Conservation (phyloP, 805 yeast genomes). For the Metschnikowia arizonensis region DNA sequence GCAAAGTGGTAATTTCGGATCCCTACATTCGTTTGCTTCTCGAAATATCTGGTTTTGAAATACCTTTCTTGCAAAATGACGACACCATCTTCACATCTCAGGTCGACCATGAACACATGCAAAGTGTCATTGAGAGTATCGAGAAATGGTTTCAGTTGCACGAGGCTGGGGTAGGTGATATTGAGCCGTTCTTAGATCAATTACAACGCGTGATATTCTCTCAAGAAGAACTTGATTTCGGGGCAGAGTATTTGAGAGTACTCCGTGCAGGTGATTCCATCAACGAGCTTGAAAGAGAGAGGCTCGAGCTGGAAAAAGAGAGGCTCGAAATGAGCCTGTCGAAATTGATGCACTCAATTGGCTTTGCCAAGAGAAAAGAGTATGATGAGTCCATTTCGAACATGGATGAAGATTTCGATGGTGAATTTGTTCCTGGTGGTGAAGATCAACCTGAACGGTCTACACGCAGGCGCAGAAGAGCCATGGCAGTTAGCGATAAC, state of each 20-base stretch:
- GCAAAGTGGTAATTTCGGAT: slow-evolving; percentile 41
- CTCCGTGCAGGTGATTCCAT: slow-evolving; percentile 10
- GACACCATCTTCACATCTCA: slow-evolving; percentile 36
- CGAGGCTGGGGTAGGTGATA: slow-evolving; percentile 16
- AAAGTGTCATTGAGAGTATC: slow-evolving; percentile 33
- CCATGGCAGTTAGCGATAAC: background rate
- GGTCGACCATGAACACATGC: slow-evolving; percentile 29
- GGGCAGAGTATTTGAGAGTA: slow-evolving; percentile 9
- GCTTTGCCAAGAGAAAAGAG: slow-evolving; percentile 18
- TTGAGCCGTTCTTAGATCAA: slow-evolving; percentile 21
- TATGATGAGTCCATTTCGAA: slow-evolving; percentile 14
- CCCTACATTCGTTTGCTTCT: slow-evolving; percentile 48
- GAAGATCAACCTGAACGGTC: background rate
- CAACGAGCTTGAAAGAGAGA: slow-evolving; percentile 9
- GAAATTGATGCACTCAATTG: slow-evolving; percentile 11
- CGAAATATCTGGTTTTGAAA: slow-evolving; percentile 41
- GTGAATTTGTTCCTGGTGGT: slow-evolving; percentile 15
- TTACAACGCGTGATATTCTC: slow-evolving; percentile 11
- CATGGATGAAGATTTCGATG: slow-evolving; percentile 18
- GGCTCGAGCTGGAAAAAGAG: background rate
- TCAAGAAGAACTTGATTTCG: slow-evolving; percentile 16
- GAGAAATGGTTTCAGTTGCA: slow-evolving; percentile 36
- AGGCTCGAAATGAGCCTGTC: background rate
- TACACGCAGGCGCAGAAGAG: slow-evolving; percentile 1
- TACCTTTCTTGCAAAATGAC: slow-evolving; percentile 39